These are phyloP conservation scores for Digitaria exilis DNA, from an alignment of 202 grass and related monocot genomes.

Conservation along the genomic window DNA sequence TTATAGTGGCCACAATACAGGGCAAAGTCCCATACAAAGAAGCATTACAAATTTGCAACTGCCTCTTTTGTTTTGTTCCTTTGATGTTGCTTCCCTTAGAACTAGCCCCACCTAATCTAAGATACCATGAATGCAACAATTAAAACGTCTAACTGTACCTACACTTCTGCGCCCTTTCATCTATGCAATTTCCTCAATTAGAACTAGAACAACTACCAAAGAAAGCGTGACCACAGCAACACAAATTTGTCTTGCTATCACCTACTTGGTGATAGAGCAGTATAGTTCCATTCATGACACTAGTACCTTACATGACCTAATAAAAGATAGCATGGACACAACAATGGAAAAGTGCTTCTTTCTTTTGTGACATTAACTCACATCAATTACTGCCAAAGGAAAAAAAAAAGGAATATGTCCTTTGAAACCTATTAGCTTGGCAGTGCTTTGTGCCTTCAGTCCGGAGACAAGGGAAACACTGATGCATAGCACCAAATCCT, in stretches of 20 bases:
- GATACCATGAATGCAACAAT: constrained; percentile 3
- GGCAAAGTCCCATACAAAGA: background rate
- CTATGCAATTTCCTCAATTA: background rate
- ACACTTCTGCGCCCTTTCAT: background rate
- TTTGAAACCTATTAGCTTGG: background rate
- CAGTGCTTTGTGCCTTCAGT: constrained; percentile 17
- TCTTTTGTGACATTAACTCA: background rate
- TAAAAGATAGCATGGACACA: background rate
- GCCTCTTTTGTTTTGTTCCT: background rate
- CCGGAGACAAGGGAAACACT: constrained; percentile 1
- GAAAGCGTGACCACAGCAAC: constrained; percentile 16
- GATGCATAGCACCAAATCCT: background rate
- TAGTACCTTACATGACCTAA: constrained; percentile 4
- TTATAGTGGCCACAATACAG: background rate
- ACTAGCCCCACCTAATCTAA: constrained; percentile 3
- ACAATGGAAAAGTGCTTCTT: background rate
- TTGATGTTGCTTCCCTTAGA: constrained; percentile 2
- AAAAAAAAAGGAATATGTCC: background rate
- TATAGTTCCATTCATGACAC: constrained; percentile 14
- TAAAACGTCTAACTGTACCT: background rate
- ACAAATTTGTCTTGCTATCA: background rate
- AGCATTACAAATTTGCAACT: background rate
- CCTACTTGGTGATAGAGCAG: background rate
- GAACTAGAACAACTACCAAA: constrained; percentile 28
- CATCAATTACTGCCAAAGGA: background rate